Evolutionary conservation across 2,329 filamentous ascomycete species (phyloP).

Genomic region (Aspergillus luchuensis): DNA sequence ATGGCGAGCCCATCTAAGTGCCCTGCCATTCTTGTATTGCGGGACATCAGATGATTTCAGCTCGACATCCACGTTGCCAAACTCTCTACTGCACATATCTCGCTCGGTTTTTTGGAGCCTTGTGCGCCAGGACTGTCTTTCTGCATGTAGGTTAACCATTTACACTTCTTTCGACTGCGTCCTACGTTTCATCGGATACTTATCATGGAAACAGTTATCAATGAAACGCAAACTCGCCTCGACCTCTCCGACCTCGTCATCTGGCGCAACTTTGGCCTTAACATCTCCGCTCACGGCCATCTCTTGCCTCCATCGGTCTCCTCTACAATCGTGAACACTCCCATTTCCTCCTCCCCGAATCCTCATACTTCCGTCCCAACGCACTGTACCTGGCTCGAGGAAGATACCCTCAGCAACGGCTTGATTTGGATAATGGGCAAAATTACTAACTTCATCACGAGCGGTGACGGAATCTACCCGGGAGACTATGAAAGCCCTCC

Average conservation of each 20-base stretch:
- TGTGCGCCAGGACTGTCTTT: conserved; percentile 21
- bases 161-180: too few relatives aligned
- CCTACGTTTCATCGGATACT: background rate
- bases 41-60: background rate
- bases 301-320: background rate
- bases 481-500: conserved; percentile 14
- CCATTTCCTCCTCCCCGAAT: too few relatives aligned
- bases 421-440: conserved; percentile 23
- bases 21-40: conserved; percentile 12
- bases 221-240: conserved; percentile 19
- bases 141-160: conserved; percentile 18
- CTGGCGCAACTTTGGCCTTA: conserved; percentile 21
- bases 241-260: conserved; percentile 18
- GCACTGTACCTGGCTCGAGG: conserved; percentile 3
- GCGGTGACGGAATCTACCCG: conserved; percentile 15
- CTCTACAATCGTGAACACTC: too few relatives aligned
- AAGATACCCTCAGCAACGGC: conserved; percentile 19
- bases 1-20: conserved; percentile 21
- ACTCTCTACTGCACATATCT: background rate
- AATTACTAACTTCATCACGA: conserved; percentile 21
- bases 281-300: background rate
- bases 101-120: conserved; percentile 25
- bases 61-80: background rate
- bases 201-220: conserved; percentile 15
- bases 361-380: too few relatives aligned